Conservation (phyloP, 306 rosid genomes). For the Delonix regia region DNA sequence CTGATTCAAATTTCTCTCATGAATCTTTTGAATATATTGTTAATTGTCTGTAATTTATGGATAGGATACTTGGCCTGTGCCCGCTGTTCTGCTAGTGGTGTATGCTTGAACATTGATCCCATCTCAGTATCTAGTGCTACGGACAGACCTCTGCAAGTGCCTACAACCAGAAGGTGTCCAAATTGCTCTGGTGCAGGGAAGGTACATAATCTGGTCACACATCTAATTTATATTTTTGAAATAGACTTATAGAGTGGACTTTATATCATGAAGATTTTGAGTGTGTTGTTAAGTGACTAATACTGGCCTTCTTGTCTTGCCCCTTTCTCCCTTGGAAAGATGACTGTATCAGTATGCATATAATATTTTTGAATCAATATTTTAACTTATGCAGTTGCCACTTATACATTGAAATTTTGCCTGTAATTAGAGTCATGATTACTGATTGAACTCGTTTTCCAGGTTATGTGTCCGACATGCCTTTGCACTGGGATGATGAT, state of each 20-base stretch:
- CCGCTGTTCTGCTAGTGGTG: slow-evolving; percentile 87
- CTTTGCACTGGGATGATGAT: slow-evolving; percentile 95
- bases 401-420: slow-evolving; percentile 9
- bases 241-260: background rate
- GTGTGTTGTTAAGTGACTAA: background rate
- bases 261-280: background rate
- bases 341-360: background rate
- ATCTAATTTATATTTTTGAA: background rate
- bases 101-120: slow-evolving; percentile 66
- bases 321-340: background rate
- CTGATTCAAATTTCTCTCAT: slow-evolving; percentile 14
- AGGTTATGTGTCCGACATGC: slow-evolving; percentile 98
- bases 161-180: slow-evolving; percentile 57
- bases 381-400: background rate
- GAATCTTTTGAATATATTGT: background rate
- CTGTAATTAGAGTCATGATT: slow-evolving; percentile 3
- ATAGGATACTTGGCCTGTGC: slow-evolving; percentile 96
- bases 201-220: slow-evolving; percentile 48
- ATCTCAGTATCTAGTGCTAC: slow-evolving; percentile 59
- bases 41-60: slow-evolving; percentile 25
- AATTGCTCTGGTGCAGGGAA: slow-evolving; percentile 91
- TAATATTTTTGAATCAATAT: background rate
- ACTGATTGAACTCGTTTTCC: slow-evolving; percentile 19
- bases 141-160: slow-evolving; percentile 57
- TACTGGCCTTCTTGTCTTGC: background rate